Conservation (phyloP, 345 rosid species). For the Pseudoturritis turrita region DNA sequence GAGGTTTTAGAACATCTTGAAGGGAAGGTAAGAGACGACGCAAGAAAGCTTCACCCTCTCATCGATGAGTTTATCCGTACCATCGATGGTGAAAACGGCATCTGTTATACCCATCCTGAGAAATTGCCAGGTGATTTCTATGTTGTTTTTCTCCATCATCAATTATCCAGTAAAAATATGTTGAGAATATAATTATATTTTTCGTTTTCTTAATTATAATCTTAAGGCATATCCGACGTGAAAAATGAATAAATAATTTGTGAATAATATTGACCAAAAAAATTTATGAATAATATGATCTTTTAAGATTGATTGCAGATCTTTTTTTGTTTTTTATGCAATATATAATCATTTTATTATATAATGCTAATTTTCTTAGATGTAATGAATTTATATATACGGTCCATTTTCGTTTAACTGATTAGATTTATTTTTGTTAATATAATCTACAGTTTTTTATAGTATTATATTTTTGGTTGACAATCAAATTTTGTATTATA, state of each 20-base stretch:
- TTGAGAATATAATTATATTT: not conserved
- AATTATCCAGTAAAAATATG: not conserved
- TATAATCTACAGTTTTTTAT: not conserved
- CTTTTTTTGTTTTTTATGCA: not conserved
- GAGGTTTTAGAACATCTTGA: constrained; percentile 94
- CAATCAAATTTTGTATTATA: not conserved
- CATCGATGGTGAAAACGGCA: constrained; percentile 94
- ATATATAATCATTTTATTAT: not conserved
- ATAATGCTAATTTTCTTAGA: not conserved
- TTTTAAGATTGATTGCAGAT: not conserved
- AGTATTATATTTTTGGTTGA: not conserved
- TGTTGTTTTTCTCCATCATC: not conserved
- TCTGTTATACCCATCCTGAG: constrained; percentile 97
- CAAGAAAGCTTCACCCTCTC: constrained; percentile 74
- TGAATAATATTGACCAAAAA: not conserved
- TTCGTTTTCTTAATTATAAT: not conserved
- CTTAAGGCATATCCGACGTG: not conserved
- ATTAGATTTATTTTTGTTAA: not conserved
- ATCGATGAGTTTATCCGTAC: constrained; percentile 91
- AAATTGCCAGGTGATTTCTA: constrained; percentile 79
- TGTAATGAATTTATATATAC: not conserved
- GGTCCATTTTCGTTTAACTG: not conserved
- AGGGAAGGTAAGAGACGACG: constrained; percentile 74
- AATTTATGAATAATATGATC: not conserved
- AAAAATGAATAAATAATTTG: not conserved